Evolutionary conservation across 805 yeast species (phyloP), one percentile per base, ranked within the genome.

Genomic region (Ogataea neopini): DNA sequence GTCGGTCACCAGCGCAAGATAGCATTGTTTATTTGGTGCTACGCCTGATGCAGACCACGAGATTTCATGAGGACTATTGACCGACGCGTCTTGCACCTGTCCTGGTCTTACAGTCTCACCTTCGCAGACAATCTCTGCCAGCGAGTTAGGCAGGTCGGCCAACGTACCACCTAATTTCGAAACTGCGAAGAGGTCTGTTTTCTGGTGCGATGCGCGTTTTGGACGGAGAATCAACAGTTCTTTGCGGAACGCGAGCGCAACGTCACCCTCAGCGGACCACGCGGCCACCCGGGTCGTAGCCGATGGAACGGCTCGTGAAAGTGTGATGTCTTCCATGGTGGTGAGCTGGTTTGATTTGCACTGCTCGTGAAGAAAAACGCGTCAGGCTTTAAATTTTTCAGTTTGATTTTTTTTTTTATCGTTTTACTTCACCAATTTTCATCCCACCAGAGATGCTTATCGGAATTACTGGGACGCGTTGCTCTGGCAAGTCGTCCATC

Each of bases 381-480:
- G 42, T 36, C 15, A 15, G 4, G 26, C 26, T 35, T 20, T 17
- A 18, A 35, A n/a, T 30, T 14, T 30, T 30, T 28, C 14, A 11
- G 13, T 28, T 28, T 25, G 7, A 8, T 28, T 28, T 28, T 10
- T 11, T 28, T 28, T 28, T 28, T 28, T 28, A 4, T 10, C 14
- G 11, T 35, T 23, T 35, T 18, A 22, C 32, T 11, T 38, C 32
- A 14, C 36, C 36, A 28, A 4, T 17, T 18, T 30, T 25, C 23
- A 29, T 30, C 38, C 30, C 44, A 20, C 28, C 29, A 41, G 28
- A 9, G n/a, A 87, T 87, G 95, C 71, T 88, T 35, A 76, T 87
- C 19, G 94, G 92, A 2, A 72, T 87, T 4, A 80, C 91, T 0
- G 96, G 95, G 0, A 76, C 88, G 0, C 58, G 76, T 0, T 73